Evolutionary conservation across 1,139 yeast genomes (phyloP).

Genomic region (Saccharomyces hybrid): DNA sequence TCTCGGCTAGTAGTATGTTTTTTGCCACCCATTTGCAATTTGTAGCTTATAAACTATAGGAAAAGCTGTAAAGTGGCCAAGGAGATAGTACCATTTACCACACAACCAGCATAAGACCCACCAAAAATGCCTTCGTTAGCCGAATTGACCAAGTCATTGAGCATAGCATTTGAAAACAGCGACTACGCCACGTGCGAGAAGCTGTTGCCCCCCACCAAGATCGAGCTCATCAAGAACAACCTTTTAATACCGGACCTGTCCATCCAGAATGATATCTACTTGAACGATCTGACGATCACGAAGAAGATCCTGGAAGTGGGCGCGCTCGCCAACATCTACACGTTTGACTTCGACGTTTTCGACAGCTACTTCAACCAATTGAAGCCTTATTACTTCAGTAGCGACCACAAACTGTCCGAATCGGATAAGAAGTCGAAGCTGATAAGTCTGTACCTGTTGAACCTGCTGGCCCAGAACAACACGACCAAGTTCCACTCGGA

Average conservation of each 20-base stretch:
- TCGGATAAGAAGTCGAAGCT: conserved; percentile 68
- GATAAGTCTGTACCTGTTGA: conserved; percentile 66
- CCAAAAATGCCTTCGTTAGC: conserved; percentile 30
- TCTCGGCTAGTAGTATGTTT: too few relatives aligned
- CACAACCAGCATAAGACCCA: background rate
- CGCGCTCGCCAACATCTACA: conserved; percentile 67
- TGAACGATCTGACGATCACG: conserved; percentile 68
- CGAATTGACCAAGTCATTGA: conserved; percentile 59
- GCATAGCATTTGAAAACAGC: conserved; percentile 51
- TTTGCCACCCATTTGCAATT: too few relatives aligned
- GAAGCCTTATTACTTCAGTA: conserved; percentile 58
- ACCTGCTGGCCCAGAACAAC: conserved; percentile 73
- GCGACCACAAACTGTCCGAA: conserved; percentile 37
- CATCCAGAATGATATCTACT: conserved; percentile 34
- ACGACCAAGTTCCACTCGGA: conserved; percentile 86
- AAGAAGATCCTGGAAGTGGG: conserved; percentile 83
- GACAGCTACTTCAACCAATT: conserved; percentile 69
- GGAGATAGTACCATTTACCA: background rate
- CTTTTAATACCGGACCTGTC: conserved; percentile 60
- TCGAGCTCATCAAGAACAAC: conserved; percentile 70
- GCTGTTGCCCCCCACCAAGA: conserved; percentile 62
- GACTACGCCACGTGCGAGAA: conserved; percentile 55
- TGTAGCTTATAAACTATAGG: background rate
- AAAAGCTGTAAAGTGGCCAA: background rate
- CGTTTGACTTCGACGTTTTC: conserved; percentile 55